Base-by-base conservation (phyloP, 2,329 filamentous ascomycete genomes). In the Alternaria viburni region DNA sequence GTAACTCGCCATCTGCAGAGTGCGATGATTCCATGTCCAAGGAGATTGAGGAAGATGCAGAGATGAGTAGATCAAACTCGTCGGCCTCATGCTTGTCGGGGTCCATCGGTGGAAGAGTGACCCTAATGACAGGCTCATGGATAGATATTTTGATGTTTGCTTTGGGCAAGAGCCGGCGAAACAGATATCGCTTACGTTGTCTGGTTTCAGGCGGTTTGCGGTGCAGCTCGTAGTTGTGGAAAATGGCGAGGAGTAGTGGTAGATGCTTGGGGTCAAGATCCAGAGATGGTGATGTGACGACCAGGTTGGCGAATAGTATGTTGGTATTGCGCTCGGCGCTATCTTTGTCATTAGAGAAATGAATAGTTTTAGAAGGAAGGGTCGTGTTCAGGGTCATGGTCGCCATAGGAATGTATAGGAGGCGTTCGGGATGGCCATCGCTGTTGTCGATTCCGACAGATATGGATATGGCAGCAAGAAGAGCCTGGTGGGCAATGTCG, bases 11-110 rank as follows among this genome's bases (percentile, higher is more conserved):
- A 36, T 93, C 88, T 0, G 91, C 85, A 4, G 93, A 96, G 80
- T 99, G 96, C n/a, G 93, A 97, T 0, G 96, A 97, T 75, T 99
- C 96, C 51, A 97, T 86, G 73, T 99, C 96, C 21, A 98, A 83
- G 0, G 95, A 97, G 41, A 98, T 89, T 0, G 95, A 97, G 0
- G 96, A 98, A 11, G 97, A 93, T 3, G 93, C 96, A 1, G 93
- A 97, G 51, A 99, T 97, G 47, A 99, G 91, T 28, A 99, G 86
- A 75, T 99, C 96, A 70, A 96, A 98, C 69, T 98, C 94, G 64
- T 93, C 92, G 0, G 89, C 86, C 25, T 89, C 87, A 44, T 80
- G 80, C 56, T 82, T 80, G 5, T 77, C 76, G 6, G 83, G 79
- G 64, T 91, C 88, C 66, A 96, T 88, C 0, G 95, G 90, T 6